A percentile compares a stretch with the other conserved stretches of the same genome.
These are phyloP conservation scores for Solanum virginianum DNA, from an alignment of 257 asterid species.

Conservation along the genomic window DNA sequence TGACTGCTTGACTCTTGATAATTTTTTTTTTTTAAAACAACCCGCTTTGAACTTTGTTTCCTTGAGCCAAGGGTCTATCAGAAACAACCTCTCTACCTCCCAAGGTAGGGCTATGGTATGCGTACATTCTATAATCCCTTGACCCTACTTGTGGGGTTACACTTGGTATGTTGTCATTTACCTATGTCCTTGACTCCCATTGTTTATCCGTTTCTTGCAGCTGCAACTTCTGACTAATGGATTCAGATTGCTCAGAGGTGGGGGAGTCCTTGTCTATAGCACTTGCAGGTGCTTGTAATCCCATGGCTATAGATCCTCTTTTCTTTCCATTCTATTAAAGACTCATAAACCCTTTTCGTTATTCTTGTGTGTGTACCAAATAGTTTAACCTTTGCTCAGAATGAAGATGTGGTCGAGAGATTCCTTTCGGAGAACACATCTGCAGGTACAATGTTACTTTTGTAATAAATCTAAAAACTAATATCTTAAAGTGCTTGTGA, in stretches of 20 bases:
- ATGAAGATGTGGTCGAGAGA: constrained; percentile 70
- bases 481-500: not conserved
- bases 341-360: not conserved
- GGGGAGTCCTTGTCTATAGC: constrained; percentile 90
- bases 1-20: too few species aligned
- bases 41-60: too few species aligned
- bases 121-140: too few species aligned
- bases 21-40: too few species aligned
- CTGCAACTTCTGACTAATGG: constrained; percentile 73
- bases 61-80: too few species aligned
- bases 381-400: constrained; percentile 84
- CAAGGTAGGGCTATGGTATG: too few species aligned
- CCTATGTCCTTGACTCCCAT: not conserved
- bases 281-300: constrained; percentile 64
- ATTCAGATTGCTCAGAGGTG: constrained; percentile 67
- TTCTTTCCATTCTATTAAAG: not conserved
- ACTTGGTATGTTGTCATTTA: not conserved
- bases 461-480: not conserved
- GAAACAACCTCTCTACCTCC: too few species aligned
- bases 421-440: constrained; percentile 56
- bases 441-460: constrained; percentile 36
- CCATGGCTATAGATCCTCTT: not conserved
- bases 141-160: too few species aligned
- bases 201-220: constrained; percentile 24
- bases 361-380: constrained; percentile 6